Evolutionary conservation across 371 early-diverging fungal genomes (phyloP).

Genomic region (Mucor ambiguus): DNA sequence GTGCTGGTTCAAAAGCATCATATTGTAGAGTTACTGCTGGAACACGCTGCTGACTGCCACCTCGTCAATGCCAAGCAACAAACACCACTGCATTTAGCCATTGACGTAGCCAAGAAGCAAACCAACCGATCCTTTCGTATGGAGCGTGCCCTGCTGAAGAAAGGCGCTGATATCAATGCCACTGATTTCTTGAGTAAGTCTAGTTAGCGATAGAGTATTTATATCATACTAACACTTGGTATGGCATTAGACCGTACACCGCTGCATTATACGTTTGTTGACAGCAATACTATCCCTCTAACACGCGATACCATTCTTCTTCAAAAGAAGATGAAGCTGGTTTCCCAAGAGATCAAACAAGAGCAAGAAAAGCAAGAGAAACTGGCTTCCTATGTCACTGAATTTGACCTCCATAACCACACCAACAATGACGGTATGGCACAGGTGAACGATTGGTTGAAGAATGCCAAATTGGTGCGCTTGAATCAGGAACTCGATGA

Average conservation of each 20-base stretch:
- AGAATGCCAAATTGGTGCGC: constrained; percentile 9
- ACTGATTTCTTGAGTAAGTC: constrained; percentile 45
- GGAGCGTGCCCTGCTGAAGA: constrained; percentile 49
- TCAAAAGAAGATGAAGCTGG: constrained; percentile 20
- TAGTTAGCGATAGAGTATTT: background rate
- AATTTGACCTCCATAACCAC: constrained; percentile 9
- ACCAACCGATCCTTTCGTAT: constrained; percentile 55
- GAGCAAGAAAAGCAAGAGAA: constrained; percentile 14
- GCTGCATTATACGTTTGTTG: constrained; percentile 55
- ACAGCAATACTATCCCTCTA: constrained; percentile 42
- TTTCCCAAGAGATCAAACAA: constrained; percentile 18
- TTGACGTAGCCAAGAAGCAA: constrained; percentile 50
- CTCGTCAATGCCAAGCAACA: constrained; percentile 27
- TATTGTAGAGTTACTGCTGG: constrained; percentile 46
- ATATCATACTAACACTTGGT: background rate
- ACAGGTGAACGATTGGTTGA: constrained; percentile 11
- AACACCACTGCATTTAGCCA: constrained; percentile 60
- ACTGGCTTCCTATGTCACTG: constrained; percentile 7
- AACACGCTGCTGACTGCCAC: constrained; percentile 39
- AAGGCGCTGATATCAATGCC: constrained; percentile 52
- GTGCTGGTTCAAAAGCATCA: constrained; percentile 38
- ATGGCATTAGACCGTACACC: constrained; percentile 51
- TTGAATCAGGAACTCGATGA: background rate
- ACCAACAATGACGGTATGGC: background rate
- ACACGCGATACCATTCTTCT: constrained; percentile 33